A percentile compares a stretch with the other conserved stretches of the same genome.
Evolutionary conservation across 768 basidiomycete species (phyloP).

Genomic region (Suillus paluster): DNA sequence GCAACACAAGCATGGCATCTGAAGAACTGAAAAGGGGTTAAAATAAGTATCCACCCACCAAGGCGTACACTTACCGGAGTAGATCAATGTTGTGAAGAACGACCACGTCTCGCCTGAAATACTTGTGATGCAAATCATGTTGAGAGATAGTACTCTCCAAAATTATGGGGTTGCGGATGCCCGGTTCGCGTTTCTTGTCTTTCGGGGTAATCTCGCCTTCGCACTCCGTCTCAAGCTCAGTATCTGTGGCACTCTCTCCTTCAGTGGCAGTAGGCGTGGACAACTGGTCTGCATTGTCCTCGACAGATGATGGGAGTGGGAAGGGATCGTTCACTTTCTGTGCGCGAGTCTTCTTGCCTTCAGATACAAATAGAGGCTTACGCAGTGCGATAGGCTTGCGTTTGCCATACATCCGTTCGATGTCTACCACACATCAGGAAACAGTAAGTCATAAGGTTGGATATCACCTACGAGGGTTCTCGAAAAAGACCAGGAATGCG

Average conservation of each 20-base stretch:
- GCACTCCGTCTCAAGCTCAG: conserved; percentile 65
- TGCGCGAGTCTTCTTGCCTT: conserved; percentile 17
- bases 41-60: background rate
- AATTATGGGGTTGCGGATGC: background rate
- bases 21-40: conserved; percentile 59
- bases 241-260: conserved; percentile 75
- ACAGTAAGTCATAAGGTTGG: background rate
- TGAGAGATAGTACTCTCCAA: conserved; percentile 56
- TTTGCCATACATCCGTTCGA: conserved; percentile 92
- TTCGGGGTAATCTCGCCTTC: conserved; percentile 49
- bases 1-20: conserved; percentile 79
- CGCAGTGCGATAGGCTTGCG: conserved; percentile 89
- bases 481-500: conserved; percentile 93
- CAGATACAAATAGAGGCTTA: conserved; percentile 54
- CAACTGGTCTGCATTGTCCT: conserved; percentile 34
- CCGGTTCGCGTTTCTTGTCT: conserved; percentile 6
- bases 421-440: conserved; percentile 55
- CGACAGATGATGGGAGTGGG: conserved; percentile 18
- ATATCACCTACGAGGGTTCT: conserved; percentile 86
- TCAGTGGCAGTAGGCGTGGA: conserved; percentile 72
- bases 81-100: conserved; percentile 83
- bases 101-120: conserved; percentile 88
- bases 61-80: conserved; percentile 61
- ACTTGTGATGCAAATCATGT: conserved; percentile 88
- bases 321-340: conserved; percentile 16